Percentiles rank a stretch among this genome's conserved stretches.
Conservation (phyloP, 345 rosid species). For the Clausena lansium region DNA sequence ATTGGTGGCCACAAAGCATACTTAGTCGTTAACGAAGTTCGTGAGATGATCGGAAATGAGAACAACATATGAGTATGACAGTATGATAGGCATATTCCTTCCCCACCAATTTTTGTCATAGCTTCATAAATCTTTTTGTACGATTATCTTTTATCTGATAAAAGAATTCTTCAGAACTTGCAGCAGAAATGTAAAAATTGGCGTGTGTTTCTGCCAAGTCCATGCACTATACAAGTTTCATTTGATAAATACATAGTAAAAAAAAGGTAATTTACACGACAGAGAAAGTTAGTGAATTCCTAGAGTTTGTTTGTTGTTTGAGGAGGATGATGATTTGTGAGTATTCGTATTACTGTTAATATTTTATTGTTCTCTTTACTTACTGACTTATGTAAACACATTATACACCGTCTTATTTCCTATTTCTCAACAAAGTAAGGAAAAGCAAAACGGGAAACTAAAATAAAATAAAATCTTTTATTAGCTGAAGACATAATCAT, state of each 20-base stretch:
- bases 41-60: conserved; percentile 71
- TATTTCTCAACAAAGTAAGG: too few species aligned
- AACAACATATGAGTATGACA: conserved; percentile 10
- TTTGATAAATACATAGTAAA: neutral
- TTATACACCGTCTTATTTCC: too few species aligned
- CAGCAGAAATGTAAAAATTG: neutral
- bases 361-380: too few species aligned
- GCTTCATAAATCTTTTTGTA: neutral
- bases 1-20: conserved; percentile 88
- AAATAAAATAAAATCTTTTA: too few species aligned
- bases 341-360: too few species aligned
- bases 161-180: neutral
- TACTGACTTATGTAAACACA: too few species aligned
- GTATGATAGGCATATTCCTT: neutral
- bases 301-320: neutral
- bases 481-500: too few species aligned
- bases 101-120: neutral
- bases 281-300: neutral
- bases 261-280: too few species aligned
- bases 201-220: neutral
- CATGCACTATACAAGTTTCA: neutral
- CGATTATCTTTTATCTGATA: neutral
- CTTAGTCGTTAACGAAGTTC: conserved; percentile 63
- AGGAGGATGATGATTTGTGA: too few species aligned
- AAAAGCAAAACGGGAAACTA: too few species aligned